Evolutionary conservation across 2,329 filamentous ascomycete species (phyloP).

Genomic region (Aspergillus awamori): DNA sequence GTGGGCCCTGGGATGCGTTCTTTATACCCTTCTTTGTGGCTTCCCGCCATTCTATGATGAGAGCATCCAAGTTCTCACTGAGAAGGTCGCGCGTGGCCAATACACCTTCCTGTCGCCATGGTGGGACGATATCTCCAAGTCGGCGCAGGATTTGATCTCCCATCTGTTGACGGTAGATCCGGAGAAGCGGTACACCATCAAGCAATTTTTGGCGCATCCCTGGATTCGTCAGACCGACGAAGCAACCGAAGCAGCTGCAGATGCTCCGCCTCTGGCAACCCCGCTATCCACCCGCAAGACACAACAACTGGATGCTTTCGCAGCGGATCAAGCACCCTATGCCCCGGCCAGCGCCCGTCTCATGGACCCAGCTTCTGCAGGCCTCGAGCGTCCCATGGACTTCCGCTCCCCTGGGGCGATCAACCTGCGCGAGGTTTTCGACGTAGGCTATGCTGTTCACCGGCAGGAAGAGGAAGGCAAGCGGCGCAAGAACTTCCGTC

Average conservation of each 20-base stretch:
- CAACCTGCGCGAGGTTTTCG: conserved; percentile 95
- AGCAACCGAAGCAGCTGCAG: conserved; percentile 66
- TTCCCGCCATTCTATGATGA: conserved; percentile 99
- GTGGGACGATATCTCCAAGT: conserved; percentile 98
- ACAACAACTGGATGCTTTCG: conserved; percentile 54
- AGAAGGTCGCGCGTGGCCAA: conserved; percentile 95
- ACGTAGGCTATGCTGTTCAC: conserved; percentile 97
- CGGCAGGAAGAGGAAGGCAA: conserved; percentile 95
- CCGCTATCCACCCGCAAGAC: conserved; percentile 63
- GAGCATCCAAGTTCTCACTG: conserved; percentile 92
- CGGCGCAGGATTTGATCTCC: conserved; percentile 89
- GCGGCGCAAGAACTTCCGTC: conserved; percentile 78
- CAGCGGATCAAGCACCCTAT: conserved; percentile 39
- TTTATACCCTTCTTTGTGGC: conserved; percentile 94
- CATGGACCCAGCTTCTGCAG: conserved; percentile 58
- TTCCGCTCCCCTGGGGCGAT: conserved; percentile 95
- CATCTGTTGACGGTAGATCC: conserved; percentile 94
- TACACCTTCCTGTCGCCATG: conserved; percentile 97
- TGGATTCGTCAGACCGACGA: conserved; percentile 80
- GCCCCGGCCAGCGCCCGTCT: conserved; percentile 57
- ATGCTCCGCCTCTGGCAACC: conserved; percentile 73
- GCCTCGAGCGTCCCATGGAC: conserved; percentile 72
- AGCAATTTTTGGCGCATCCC: conserved; percentile 88
- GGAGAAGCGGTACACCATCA: conserved; percentile 91
- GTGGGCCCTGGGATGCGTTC: conserved; percentile 96